Conservation (phyloP, 1,284 basidiomycete genomes). For the Psilocybe mexicana region DNA sequence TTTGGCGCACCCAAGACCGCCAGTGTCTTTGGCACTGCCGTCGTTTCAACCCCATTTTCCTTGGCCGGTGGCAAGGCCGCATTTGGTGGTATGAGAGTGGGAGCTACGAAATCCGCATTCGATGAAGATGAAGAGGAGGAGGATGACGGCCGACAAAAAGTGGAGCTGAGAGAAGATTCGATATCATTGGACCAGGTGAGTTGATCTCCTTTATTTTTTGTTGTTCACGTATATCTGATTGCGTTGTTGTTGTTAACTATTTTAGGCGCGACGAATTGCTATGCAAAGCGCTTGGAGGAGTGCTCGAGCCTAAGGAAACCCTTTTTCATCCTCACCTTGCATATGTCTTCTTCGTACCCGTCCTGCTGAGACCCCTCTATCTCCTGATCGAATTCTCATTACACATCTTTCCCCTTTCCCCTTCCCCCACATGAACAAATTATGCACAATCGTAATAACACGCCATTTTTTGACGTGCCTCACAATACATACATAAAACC, state of each 20-base stretch:
- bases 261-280: slow-evolving; percentile 27
- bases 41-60: slow-evolving; percentile 76
- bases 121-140: slow-evolving; percentile 72
- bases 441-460: background rate
- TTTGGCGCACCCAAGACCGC: slow-evolving; percentile 79
- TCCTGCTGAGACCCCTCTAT: background rate
- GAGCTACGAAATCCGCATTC: slow-evolving; percentile 37
- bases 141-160: slow-evolving; percentile 63
- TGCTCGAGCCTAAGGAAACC: slow-evolving; percentile 22
- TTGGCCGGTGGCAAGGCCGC: slow-evolving; percentile 79
- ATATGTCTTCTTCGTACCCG: background rate
- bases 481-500: background rate
- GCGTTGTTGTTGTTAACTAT: slow-evolving; percentile 5
- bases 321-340: background rate
- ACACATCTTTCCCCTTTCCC: background rate
- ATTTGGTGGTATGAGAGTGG: slow-evolving; percentile 67
- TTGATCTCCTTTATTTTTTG: slow-evolving; percentile 3
- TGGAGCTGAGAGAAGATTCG: slow-evolving; percentile 76
- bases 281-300: slow-evolving; percentile 33
- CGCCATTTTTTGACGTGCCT: background rate
- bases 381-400: background rate
- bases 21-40: slow-evolving; percentile 80
- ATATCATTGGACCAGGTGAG: slow-evolving; percentile 88
- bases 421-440: background rate
- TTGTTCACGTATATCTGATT: background rate